These are phyloP conservation scores for Blastocladiella emersonii DNA, from an alignment of 371 early-diverging fungal genomes.

Conservation along the genomic window DNA sequence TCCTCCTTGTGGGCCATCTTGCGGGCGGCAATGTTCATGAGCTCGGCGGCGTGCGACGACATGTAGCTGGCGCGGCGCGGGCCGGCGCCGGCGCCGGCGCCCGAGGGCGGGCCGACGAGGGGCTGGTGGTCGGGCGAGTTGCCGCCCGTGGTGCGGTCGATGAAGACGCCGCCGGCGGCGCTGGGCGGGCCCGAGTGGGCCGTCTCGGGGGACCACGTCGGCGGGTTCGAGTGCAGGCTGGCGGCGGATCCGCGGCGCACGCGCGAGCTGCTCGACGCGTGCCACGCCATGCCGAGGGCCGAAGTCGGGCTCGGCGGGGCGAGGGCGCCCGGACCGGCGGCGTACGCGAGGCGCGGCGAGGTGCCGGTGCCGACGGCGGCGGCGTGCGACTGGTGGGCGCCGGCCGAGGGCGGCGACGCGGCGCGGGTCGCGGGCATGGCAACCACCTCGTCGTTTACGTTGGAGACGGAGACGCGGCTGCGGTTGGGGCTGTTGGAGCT, in stretches of 20 bases:
- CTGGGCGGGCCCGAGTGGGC: neutral
- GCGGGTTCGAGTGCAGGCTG: neutral
- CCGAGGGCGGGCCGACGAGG: too few species aligned
- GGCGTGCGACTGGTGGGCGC: neutral
- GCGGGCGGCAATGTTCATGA: constrained; percentile 1
- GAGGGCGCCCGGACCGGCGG: neutral
- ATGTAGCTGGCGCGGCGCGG: neutral
- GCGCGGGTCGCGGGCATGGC: neutral
- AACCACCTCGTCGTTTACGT: neutral
- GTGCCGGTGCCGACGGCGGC: too few species aligned
- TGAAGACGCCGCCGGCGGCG: neutral
- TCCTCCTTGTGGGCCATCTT: neutral
- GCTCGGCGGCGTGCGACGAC: neutral
- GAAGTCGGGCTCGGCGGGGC: neutral
- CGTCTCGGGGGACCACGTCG: too few species aligned
- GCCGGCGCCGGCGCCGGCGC: neutral
- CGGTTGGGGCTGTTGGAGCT: neutral
- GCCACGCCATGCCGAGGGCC: neutral
- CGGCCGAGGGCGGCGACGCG: neutral
- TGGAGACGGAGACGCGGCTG: neutral
- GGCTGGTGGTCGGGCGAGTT: neutral
- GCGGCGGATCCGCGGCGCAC: neutral
- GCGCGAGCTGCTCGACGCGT: neutral
- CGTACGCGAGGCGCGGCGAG: neutral
- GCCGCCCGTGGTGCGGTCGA: neutral